Evolutionary conservation across 2,329 filamentous ascomycete species (phyloP).

Genomic region (Cladosporium austrohemisphaericum): DNA sequence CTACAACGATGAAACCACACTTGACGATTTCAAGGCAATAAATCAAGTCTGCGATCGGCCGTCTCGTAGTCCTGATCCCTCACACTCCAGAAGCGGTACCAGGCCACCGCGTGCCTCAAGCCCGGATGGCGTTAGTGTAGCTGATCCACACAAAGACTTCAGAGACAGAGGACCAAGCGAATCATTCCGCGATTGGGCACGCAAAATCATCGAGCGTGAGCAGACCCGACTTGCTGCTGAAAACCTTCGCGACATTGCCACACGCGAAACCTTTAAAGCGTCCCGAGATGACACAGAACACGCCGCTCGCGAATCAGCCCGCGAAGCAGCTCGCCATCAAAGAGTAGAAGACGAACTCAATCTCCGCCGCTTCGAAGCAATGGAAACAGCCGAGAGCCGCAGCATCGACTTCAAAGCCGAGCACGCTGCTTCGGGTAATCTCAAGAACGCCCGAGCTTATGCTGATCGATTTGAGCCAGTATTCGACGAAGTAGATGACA

Average conservation of each 20-base stretch:
- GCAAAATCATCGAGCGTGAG: no score
- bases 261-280: background rate
- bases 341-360: background rate
- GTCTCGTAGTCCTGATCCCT: no score
- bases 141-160: no score
- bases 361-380: background rate
- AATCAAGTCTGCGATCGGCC: no score
- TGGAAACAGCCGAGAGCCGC: background rate
- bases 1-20: no score
- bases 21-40: no score
- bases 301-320: background rate
- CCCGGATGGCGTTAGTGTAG: no score
- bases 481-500: constrained; percentile 5
- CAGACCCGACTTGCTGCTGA: no score
- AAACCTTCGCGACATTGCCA: constrained; percentile 15
- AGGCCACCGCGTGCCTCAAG: no score
- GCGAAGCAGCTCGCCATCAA: background rate
- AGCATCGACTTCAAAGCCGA: constrained; percentile 4
- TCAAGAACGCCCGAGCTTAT: background rate
- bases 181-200: no score
- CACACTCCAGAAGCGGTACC: no score
- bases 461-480: background rate
- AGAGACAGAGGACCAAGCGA: no score
- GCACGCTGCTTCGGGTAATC: background rate
- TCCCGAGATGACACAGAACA: constrained; percentile 3